Evolutionary conservation across 441 rosid species (phyloP), one percentile per base, ranked within the genome.

Genomic region (Theobroma grandiflorum): DNA sequence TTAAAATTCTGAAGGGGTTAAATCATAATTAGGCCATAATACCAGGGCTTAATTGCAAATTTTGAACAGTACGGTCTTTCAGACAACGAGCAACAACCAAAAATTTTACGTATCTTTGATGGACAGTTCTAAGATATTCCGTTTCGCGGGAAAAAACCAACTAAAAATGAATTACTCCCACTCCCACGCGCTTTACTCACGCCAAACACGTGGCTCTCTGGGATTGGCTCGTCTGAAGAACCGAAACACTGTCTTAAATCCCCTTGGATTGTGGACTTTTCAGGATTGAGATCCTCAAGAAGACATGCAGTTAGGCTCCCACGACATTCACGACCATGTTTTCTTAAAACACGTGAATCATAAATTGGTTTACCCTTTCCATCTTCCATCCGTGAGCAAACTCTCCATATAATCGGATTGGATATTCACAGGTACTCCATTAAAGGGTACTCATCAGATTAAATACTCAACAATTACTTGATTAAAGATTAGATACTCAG

Each of bases 41-140:
- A 55, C 4, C 33, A 74, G 82, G 74, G n/a, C 75, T 57, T 57
- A 1, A 10, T 3, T 58, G 68, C 18, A 69, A 73, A 57, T 0
- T 55, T 38, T 1, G 15, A 38, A 66, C 3, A 3, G 22, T 11
- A 12, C 47, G 35, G 49, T 53, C 16, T 26, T 26, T 26, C 31
- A 0, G 0, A 22, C 12, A 15, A 6, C 31, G 31, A 35, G 49
- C 9, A 15, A 10, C n/a, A 0, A 22, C 66, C 15, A 0, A 0
- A 26, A 31, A 38, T 33, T 22, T 22, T 64, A 1, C 73, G 66
- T 64, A 40, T 79, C 72, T 26, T 20, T 40, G 0, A 6, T 15
- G 2, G 12, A 2, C 57, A 61, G 67, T 66, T 55, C 47, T 7
- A 5, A 31, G 40, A 64, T 14, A 43, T 66, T 65, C 74, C 35